Evolutionary conservation across 352 stramenopile genomes (phyloP).

Genomic region (Phytophthora sp.): DNA sequence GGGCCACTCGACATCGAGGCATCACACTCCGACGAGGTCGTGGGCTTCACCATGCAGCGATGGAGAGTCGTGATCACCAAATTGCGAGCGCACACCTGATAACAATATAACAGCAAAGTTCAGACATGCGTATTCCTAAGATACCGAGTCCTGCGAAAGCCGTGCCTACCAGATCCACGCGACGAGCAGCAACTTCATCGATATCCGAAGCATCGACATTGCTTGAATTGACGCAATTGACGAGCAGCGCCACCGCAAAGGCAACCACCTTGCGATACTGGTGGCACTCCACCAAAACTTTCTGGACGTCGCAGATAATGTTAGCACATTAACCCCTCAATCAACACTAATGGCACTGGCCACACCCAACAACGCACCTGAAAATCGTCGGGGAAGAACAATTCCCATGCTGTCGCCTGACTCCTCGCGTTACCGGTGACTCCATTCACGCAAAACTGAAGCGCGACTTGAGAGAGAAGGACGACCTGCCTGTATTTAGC

Average conservation of each 20-base stretch:
- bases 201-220: constrained; percentile 21
- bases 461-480: constrained; percentile 62
- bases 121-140: background rate
- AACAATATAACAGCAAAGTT: background rate
- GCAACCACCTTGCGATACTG: constrained; percentile 78
- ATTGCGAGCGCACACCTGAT: constrained; percentile 66
- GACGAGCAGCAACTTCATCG: constrained; percentile 35
- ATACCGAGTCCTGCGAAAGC: background rate
- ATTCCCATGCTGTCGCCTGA: constrained; percentile 56
- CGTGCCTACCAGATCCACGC: constrained; percentile 56
- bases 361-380: constrained; percentile 45
- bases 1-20: background rate
- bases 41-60: constrained; percentile 62
- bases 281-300: constrained; percentile 84
- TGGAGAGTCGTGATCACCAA: constrained; percentile 81
- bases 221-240: constrained; percentile 73
- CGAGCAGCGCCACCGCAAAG: constrained; percentile 61
- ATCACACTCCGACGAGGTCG: constrained; percentile 4
- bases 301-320: constrained; percentile 41
- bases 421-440: constrained; percentile 53
- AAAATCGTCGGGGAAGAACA: constrained; percentile 76
- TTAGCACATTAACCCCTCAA: constrained; percentile 1
- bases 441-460: constrained; percentile 82
- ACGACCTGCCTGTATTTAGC: constrained; percentile 46
- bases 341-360: background rate